phyloP scores from a whole-genome alignment of 768 basidiomycete genomes.

The Rhodotorula graminis region DNA sequence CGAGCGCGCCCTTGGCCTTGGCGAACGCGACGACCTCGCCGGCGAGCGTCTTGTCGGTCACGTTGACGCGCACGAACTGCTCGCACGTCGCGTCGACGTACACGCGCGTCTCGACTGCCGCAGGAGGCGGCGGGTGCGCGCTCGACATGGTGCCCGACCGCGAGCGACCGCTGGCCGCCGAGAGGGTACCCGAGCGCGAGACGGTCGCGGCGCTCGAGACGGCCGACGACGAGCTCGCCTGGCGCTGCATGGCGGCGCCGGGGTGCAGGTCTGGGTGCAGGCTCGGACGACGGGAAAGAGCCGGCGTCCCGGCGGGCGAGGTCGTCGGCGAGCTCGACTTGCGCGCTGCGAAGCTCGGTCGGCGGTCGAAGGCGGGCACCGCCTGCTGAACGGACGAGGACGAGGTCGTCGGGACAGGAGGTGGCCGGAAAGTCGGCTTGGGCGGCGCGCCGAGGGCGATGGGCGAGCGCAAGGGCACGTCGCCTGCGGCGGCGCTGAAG shows the following conservation, averaged over 20 bases:
- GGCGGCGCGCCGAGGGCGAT: not conserved
- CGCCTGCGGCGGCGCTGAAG: not conserved
- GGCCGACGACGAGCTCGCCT: not conserved
- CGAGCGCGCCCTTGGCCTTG: conserved; percentile 61
- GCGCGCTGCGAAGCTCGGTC: conserved; percentile 14
- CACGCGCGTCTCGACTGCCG: conserved; percentile 50
- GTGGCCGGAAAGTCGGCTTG: conserved; percentile 11
- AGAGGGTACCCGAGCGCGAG: not conserved
- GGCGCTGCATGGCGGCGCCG: not conserved
- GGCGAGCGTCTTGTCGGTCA: conserved; percentile 63
- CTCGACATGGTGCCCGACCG: not conserved
- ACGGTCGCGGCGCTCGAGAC: not conserved
- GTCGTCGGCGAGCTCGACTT: not conserved
- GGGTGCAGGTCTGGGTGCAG: conserved; percentile 13
- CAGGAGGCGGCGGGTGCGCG: not conserved
- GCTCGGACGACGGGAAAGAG: not conserved
- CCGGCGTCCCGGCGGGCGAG: not conserved
- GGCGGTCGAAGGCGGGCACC: conserved; percentile 4
- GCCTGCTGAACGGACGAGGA: not conserved
- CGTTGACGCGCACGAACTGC: conserved; percentile 67
- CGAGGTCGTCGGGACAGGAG: not conserved
- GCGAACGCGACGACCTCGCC: conserved; percentile 66
- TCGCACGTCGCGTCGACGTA: conserved; percentile 69
- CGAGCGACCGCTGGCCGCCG: not conserved
- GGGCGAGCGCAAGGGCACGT: not conserved